phyloP scores from a whole-genome alignment of 768 basidiomycete species.

The Trametes meyenii region DNA sequence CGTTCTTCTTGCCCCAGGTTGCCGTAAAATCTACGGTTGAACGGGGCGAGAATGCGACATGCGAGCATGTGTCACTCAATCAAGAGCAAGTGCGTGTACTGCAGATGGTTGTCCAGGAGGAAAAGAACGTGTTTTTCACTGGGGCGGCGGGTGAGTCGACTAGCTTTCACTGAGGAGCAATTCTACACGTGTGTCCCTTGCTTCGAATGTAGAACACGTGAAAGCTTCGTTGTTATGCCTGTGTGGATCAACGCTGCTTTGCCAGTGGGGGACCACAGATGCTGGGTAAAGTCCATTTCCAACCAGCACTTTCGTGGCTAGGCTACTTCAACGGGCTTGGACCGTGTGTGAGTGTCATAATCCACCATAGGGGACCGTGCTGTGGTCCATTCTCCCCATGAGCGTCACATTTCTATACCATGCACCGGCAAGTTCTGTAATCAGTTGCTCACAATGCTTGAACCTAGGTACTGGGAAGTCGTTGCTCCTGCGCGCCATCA shows the following conservation, averaged over 20 bases:
- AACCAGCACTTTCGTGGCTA: too few relatives aligned
- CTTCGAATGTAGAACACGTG: neutral
- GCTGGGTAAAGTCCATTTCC: too few relatives aligned
- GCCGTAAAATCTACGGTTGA: slow-evolving; percentile 19
- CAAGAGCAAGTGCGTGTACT: slow-evolving; percentile 57
- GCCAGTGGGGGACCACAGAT: too few relatives aligned
- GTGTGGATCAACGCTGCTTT: neutral
- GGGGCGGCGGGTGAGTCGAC: slow-evolving; percentile 59
- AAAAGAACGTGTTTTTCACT: slow-evolving; percentile 67
- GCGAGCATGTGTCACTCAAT: slow-evolving; percentile 47
- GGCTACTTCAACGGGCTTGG: too few relatives aligned
- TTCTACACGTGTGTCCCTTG: neutral
- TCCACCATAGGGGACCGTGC: too few relatives aligned
- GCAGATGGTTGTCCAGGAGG: slow-evolving; percentile 54
- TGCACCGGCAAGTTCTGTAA: neutral
- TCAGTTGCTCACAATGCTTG: neutral
- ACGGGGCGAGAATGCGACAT: slow-evolving; percentile 16
- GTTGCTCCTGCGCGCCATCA: slow-evolving; percentile 58
- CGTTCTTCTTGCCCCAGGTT: slow-evolving; percentile 38
- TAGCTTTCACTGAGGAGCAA: neutral
- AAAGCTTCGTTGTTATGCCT: neutral
- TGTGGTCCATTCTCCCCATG: neutral
- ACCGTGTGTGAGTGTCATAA: too few relatives aligned
- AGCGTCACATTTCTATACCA: neutral
- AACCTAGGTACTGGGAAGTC: slow-evolving; percentile 69